Base-by-base conservation (phyloP, 495 filamentous ascomycete genomes). In the Podospora fimiseda region DNA sequence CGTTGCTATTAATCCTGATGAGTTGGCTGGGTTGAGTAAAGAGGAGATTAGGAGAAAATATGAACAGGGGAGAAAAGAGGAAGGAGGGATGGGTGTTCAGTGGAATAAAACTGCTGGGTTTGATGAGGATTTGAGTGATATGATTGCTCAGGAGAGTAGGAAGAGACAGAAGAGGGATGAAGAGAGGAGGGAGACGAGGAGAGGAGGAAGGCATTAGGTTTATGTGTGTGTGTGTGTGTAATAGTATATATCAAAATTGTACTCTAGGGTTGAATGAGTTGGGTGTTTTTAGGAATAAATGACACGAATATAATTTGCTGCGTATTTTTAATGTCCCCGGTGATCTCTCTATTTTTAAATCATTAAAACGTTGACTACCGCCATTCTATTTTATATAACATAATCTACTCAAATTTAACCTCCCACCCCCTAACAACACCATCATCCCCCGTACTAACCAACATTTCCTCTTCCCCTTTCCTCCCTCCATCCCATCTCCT, bases 121-220 rank as follows among this genome's bases (percentile, higher is more conserved):
- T 68, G 88, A 95, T 67, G 93, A 97, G 61, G 93, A 96, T 67
- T 70, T 98, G 44, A 94, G 85, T 65, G 87, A 95, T 62, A 96
- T 98, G 92, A 96, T 97, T 75, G 90, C 89, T 27, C 84, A 86
- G 57, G 93, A 97, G 70, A 90, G 84, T 65, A 80, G 89, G 51
- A 96, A 96, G 74, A 76, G 90, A 68, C 75, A 88, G 64, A 90
- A 89, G 75, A 78, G 84, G 57, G 90, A 96, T 56, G 87, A 91
- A 67, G 88, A 94, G 67, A 81, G 78, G 66, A 74, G 78, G 48
- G 73, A 70, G 20, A 72, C 77, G 55, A 72, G 62, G 63, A 74
- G 67, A 58, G 69, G 58, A 30, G 18, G 21, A 4, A 24, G 43
- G 20, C n/a, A 46, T 44, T 19, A 19, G 9, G 42, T 19, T 3